Base-by-base conservation (phyloP, 257 asterid genomes). In the Rubia yunnanensis region DNA sequence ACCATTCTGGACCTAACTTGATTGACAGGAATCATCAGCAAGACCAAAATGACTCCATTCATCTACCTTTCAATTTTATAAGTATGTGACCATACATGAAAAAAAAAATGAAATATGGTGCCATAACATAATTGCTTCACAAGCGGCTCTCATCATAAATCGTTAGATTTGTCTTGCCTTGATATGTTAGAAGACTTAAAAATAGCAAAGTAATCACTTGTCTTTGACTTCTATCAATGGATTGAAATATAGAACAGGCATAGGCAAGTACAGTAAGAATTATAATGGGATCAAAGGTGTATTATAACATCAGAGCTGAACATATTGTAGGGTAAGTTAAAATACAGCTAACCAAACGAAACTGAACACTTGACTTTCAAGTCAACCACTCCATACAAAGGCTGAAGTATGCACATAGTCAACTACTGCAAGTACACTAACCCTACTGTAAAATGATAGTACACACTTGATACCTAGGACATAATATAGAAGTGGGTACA, bases 261-360 rank as follows among this genome's bases (percentile, higher is more conserved):
- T 5, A 28, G 22, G 23, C 10, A 28, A n/a, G 15, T 24, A n/a
- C n/a, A n/a, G 5, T 28, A 55, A 31, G 17, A 7, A 13, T n/a
- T 57, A 56, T 18, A 57, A 14, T 14, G 62, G 11, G 38, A 18
- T 11, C 8, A 18, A 28, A 14, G 20, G 38, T 14, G 38, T 57
- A 31, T 58, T 31, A 58, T 3, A 24, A 35, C 65, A 60, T 62
- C 32, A 62, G 53, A 36, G 53, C 66, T 62, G 52, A 62, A 36
- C 28, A 5, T 11, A 38, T 23, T 1, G 48, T 22, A 61, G 52
- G 26, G 18, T 38, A 10, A 35, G 53, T 22, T 6, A 38, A 39
- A 61, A 20, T 20, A 9, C 66, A 23, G 18, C 9, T 26, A 3
- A 10, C 32, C 17, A 35, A 14, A 62, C 31, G 9, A 62, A 57